Evolutionary conservation across 2,329 filamentous ascomycete genomes (phyloP).

Genomic region (Paradendryphiella salina): DNA sequence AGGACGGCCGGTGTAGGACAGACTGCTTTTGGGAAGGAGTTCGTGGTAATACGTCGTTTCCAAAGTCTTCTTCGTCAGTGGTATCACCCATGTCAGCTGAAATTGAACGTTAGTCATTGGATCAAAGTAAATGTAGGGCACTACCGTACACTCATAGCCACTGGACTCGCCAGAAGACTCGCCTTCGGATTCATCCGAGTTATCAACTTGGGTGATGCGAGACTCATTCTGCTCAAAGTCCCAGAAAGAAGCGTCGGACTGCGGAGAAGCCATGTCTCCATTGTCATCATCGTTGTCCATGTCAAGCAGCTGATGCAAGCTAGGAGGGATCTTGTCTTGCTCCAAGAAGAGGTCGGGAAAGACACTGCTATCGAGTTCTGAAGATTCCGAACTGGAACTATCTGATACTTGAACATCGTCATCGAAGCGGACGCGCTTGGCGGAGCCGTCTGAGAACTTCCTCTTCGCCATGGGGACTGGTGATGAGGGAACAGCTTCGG

Average conservation of each 20-base stretch:
- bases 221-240: conserved; percentile 60
- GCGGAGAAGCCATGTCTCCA: conserved; percentile 53
- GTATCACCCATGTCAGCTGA: conserved; percentile 64
- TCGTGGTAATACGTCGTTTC: conserved; percentile 54
- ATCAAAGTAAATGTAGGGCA: conserved; percentile 22
- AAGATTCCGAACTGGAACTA: conserved; percentile 50
- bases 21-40: conserved; percentile 47
- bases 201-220: conserved; percentile 37
- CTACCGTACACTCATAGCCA: conserved; percentile 62
- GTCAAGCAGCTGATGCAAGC: conserved; percentile 74
- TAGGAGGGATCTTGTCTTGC: conserved; percentile 71
- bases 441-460: conserved; percentile 46
- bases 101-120: conserved; percentile 51
- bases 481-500: conserved; percentile 50
- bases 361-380: conserved; percentile 65
- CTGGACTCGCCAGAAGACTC: conserved; percentile 56
- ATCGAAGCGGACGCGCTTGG: conserved; percentile 73
- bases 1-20: conserved; percentile 56
- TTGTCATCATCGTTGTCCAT: conserved; percentile 49
- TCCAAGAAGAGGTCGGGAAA: conserved; percentile 80
- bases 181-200: conserved; percentile 39
- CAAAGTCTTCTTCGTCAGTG: conserved; percentile 55
- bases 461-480: conserved; percentile 41
- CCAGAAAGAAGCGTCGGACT: conserved; percentile 60
- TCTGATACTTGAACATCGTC: conserved; percentile 68